These are phyloP conservation scores for Neoboletus subvelutipes DNA, from an alignment of 768 basidiomycete species.

Conservation along the genomic window DNA sequence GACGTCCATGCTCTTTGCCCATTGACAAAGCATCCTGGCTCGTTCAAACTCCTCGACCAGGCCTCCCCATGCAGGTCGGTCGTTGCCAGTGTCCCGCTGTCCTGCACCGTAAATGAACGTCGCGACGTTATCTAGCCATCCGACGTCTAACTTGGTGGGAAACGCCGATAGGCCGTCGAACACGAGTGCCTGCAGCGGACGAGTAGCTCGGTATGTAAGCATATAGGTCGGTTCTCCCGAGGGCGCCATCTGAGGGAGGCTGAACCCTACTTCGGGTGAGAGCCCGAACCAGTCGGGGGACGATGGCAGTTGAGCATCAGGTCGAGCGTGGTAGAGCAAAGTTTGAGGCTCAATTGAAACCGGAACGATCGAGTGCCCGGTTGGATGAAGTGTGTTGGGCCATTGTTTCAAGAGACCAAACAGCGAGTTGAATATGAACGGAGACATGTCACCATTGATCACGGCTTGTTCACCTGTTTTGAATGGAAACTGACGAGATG, in stretches of 20 bases:
- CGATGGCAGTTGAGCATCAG: not conserved
- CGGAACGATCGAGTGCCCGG: slow-evolving; percentile 2
- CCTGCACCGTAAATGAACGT: slow-evolving; percentile 4
- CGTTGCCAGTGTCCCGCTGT: slow-evolving; percentile 1
- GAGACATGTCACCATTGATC: not conserved
- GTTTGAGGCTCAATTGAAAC: slow-evolving; percentile 3
- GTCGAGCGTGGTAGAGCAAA: slow-evolving; percentile 1
- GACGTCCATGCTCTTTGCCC: not conserved
- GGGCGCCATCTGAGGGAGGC: slow-evolving; percentile 4
- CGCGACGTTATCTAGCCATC: slow-evolving; percentile 1
- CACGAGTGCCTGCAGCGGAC: not conserved
- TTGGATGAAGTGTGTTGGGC: slow-evolving; percentile 7
- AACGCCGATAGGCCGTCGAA: slow-evolving; percentile 5
- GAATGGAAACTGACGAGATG: not conserved
- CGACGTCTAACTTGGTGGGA: slow-evolving; percentile 4
- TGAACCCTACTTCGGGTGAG: slow-evolving; percentile 6
- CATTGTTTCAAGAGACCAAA: slow-evolving; percentile 8
- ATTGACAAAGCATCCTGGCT: slow-evolving; percentile 2
- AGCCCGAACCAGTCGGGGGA: slow-evolving; percentile 6
- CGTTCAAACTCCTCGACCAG: slow-evolving; percentile 1
- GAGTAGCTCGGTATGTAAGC: slow-evolving; percentile 4
- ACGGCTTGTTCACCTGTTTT: not conserved
- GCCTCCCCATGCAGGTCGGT: slow-evolving; percentile 1
- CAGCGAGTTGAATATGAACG: slow-evolving; percentile 6
- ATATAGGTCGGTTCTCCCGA: not conserved